phyloP scores from a whole-genome alignment of 768 basidiomycete genomes.

The Trametes gibbosa region DNA sequence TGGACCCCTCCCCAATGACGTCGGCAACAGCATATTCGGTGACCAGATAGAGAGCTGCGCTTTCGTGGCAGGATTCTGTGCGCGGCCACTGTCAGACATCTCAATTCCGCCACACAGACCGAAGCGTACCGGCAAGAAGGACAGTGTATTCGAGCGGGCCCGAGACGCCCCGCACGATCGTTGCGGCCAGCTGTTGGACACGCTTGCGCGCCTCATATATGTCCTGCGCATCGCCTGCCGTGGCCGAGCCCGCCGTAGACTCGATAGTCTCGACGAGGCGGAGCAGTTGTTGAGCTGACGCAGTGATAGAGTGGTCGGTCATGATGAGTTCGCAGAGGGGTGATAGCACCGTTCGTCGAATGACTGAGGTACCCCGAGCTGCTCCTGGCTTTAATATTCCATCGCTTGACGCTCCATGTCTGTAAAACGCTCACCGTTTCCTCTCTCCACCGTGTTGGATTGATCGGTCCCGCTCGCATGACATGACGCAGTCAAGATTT shows the following conservation, averaged over 20 bases:
- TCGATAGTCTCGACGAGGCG: too few species aligned
- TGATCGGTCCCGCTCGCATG: too few species aligned
- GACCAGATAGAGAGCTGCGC: slow-evolving; percentile 8
- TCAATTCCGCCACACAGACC: background rate
- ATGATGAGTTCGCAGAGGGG: background rate
- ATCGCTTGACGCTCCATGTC: too few species aligned
- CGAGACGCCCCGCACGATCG: background rate
- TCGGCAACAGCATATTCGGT: slow-evolving; percentile 6
- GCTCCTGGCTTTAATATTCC: too few species aligned
- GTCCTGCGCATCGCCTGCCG: background rate
- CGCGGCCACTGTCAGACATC: background rate
- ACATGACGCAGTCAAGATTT: too few species aligned
- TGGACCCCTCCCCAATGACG: slow-evolving; percentile 5
- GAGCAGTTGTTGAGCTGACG: too few species aligned
- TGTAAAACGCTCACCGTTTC: too few species aligned
- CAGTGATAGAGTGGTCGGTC: too few species aligned
- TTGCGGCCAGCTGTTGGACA: background rate
- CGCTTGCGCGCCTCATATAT: slow-evolving; percentile 1
- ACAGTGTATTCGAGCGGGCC: slow-evolving; percentile 15
- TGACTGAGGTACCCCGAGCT: too few species aligned
- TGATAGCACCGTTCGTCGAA: background rate
- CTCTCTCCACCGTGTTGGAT: too few species aligned
- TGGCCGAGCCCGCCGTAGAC: too few species aligned
- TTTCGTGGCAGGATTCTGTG: slow-evolving; percentile 13
- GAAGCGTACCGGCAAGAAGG: slow-evolving; percentile 4